Base-by-base conservation (phyloP, 768 basidiomycete genomes). In the Grammothele lineata region DNA sequence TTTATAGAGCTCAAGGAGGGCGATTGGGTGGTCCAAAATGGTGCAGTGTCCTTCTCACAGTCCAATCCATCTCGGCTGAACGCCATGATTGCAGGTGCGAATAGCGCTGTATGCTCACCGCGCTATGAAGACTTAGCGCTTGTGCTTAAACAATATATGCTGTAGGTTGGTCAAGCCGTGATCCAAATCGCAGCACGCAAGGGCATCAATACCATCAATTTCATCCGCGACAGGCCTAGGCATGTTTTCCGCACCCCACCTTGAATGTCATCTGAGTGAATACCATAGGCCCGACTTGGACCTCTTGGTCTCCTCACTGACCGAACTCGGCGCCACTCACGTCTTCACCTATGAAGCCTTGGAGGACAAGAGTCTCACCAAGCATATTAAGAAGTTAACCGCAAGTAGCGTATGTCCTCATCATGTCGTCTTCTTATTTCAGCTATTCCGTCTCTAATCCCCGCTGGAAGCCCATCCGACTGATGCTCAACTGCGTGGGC, bases 11-110 rank as follows among this genome's bases (percentile, higher is more conserved):
- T 92, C 35, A 52, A 77, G 41, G 70, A 74, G 39, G 89, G 84
- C 3, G 86, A 89, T 38, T 92, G 84, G 84, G 72, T 94, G 14
- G 62, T 93, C 10, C 91, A 93, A 64, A 93, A 92, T 51, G 91
- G 88, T 22, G 83, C 82, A 17, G 7, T 7, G 27, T 30, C 27
- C 27, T 11, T 14, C 22, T 30, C 23, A 18, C 17, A n/a, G 17
- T n/a, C 3, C 34, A 1, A 24, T n/a, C n/a, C 24, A 11, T 7
- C 27, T 6, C 17, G 0, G 3, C 33, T 1, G 10, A 23, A 8
- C 35, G 35, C 35, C 21, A 11, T 22, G 18, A 5, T 26, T 27
- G 5, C 32, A 62, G 61, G 61, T 43, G 60, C 59, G 7, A 93
- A 93, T 56, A 86, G 86, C 55, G 85, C 87, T 17, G 90, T 89